These are phyloP conservation scores for Candida nemodendra DNA, from an alignment of 805 yeast genomes.

Conservation along the genomic window DNA sequence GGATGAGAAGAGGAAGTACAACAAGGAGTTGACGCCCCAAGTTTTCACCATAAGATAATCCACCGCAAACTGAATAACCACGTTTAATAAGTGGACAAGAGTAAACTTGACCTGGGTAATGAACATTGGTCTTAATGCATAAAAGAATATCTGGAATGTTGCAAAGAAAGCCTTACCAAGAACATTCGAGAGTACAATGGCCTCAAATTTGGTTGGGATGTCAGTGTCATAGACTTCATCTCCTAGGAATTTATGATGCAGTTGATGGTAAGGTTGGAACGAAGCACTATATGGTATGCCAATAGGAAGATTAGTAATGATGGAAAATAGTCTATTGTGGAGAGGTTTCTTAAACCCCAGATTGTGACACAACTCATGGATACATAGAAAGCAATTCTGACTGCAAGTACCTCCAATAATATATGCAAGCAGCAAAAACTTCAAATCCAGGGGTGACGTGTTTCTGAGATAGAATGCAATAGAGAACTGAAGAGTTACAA, in stretches of 20 bases:
- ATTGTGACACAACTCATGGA: conserved; percentile 87
- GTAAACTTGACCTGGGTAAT: conserved; percentile 75
- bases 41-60: conserved; percentile 55
- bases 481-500: conserved; percentile 65
- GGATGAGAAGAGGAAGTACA: conserved; percentile 70
- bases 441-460: conserved; percentile 49
- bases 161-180: conserved; percentile 90
- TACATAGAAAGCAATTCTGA: conserved; percentile 82
- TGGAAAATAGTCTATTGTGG: conserved; percentile 73
- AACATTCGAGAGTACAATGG: conserved; percentile 66
- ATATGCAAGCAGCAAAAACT: conserved; percentile 65
- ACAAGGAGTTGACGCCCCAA: conserved; percentile 65
- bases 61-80: conserved; percentile 54
- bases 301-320: conserved; percentile 78
- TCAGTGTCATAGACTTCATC: conserved; percentile 84
- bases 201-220: conserved; percentile 79
- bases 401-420: conserved; percentile 82
- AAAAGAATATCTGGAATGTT: conserved; percentile 83
- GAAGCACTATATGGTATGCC: conserved; percentile 90
- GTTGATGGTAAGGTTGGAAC: conserved; percentile 84
- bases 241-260: conserved; percentile 89
- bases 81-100: conserved; percentile 68
- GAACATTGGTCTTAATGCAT: conserved; percentile 88
- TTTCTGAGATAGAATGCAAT: conserved; percentile 62
- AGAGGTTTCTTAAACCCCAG: conserved; percentile 77